Base-by-base conservation (phyloP, 768 basidiomycete genomes). In the Boletus vinaceobasis region DNA sequence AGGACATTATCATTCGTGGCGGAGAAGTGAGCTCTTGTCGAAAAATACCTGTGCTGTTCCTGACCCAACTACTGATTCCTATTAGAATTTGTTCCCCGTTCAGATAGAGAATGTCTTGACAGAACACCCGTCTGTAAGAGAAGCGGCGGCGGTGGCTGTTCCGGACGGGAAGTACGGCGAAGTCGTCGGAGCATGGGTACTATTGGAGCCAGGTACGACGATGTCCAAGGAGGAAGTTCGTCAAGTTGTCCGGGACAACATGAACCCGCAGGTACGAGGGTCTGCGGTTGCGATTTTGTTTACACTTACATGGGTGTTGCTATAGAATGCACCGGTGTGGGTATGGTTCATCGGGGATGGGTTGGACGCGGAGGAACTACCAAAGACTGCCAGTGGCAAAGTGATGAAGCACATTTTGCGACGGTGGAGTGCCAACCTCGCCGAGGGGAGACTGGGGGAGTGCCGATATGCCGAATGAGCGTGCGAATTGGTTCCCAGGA, bases 361-460 rank as follows among this genome's bases (percentile, higher is more conserved):
- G 43, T 81, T 79, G 1, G 70, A 69, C 2, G 72, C 75, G 8
- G 68, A 65, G 9, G 85, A 89, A 58, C 66, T 92, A 8, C 90
- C 91, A 1, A 91, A 89, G 75, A 93, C 91, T 10, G 90, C 87
- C 14, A 93, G 90, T 59, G 90, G 90, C 38, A 93, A 93, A 68
- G 84, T 93, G 40, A 82, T 83, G 85, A 93, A 93, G 72, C 88
- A 90, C 65, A 64, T 91, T 4, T 66, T 93, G 43, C 75, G 90
- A 31, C 71, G 75, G 21, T 90, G 89, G 90, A 82, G 85, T 64
- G 76, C 73, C 40, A 77, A 81, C 8, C 63, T 87, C 38, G 82
- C 77, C 26, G 61, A 69, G 61, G 75, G 71, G 48, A 70, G 70
- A 7, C 60, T 81, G 32, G 86, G 86, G 36, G 15, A 11, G 9